phyloP scores from a whole-genome alignment of 2,329 filamentous ascomycete genomes.

The Neonectria coccinea region DNA sequence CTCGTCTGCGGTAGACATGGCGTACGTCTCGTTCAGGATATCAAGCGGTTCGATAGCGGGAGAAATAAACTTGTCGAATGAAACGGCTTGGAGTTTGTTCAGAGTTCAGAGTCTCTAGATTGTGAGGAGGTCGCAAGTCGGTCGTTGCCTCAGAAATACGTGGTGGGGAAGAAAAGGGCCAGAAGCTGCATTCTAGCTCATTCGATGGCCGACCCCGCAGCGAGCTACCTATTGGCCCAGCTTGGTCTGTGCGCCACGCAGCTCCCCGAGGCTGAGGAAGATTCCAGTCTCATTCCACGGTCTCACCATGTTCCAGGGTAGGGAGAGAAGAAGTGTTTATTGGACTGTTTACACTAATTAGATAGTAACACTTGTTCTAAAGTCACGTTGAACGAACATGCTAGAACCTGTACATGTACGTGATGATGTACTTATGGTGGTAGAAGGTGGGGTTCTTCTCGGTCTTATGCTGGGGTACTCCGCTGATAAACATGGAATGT shows the following conservation, averaged over 20 bases:
- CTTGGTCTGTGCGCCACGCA: slow-evolving; percentile 31
- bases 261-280: slow-evolving; percentile 38
- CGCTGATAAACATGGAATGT: neutral
- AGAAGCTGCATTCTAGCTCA: slow-evolving; percentile 56
- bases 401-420: neutral
- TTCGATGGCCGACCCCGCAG: slow-evolving; percentile 53
- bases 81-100: slow-evolving; percentile 21
- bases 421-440: neutral
- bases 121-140: slow-evolving; percentile 33
- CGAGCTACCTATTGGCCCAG: slow-evolving; percentile 47
- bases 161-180: slow-evolving; percentile 49
- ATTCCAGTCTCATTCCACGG: slow-evolving; percentile 19
- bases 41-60: slow-evolving; percentile 14
- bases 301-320: slow-evolving; percentile 36
- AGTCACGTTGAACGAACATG: neutral
- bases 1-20: slow-evolving; percentile 75
- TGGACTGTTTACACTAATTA: neutral
- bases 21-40: slow-evolving; percentile 18
- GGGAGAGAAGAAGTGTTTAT: neutral
- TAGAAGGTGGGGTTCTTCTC: neutral
- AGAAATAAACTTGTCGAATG: slow-evolving; percentile 25
- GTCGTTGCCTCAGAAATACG: slow-evolving; percentile 39
- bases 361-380: neutral
- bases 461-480: neutral
- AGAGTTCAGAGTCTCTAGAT: slow-evolving; percentile 29